These are phyloP conservation scores for Vitis hybrid DNA, from an alignment of 177 flowering plant genomes.

Conservation along the genomic window DNA sequence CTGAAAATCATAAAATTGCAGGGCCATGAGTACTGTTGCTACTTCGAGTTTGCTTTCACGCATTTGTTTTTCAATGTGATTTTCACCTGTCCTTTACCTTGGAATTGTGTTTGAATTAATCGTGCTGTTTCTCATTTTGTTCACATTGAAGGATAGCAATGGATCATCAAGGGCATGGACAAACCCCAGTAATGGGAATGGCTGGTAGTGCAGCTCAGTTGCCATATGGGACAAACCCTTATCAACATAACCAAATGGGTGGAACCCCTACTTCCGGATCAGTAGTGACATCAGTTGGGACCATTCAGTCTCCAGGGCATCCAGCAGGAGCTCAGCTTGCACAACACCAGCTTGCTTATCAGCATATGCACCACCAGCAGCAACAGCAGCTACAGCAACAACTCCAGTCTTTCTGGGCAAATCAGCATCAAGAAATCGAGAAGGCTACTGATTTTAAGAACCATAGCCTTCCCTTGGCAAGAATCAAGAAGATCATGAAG, in stretches of 20 bases:
- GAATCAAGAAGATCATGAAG: slow-evolving; percentile 70
- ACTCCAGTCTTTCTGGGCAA: slow-evolving; percentile 46
- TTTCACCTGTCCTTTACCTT: too few relatives aligned
- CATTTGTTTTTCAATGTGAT: too few relatives aligned
- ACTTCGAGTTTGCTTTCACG: too few relatives aligned
- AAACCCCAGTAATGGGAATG: slow-evolving; percentile 28
- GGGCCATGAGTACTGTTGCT: too few relatives aligned
- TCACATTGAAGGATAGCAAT: slow-evolving; percentile 20
- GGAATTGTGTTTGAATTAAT: not conserved
- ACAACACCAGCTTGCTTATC: slow-evolving; percentile 46
- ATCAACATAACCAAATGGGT: slow-evolving; percentile 40
- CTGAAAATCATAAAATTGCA: too few relatives aligned
- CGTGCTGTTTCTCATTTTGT: not conserved
- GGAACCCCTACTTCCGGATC: slow-evolving; percentile 24
- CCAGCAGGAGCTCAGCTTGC: slow-evolving; percentile 33
- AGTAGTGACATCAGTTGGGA: slow-evolving; percentile 31
- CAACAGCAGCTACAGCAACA: slow-evolving; percentile 49
- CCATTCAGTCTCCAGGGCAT: slow-evolving; percentile 26
- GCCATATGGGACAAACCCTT: slow-evolving; percentile 31
- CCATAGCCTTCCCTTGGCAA: slow-evolving; percentile 56
- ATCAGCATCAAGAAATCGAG: slow-evolving; percentile 44
- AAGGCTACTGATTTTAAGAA: slow-evolving; percentile 53
- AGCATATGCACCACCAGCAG: slow-evolving; percentile 48
- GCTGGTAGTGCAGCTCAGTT: slow-evolving; percentile 33
- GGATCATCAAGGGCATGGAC: slow-evolving; percentile 61